Conservation (phyloP, 148 eudicot species). For the Chenopodium quinoa region DNA sequence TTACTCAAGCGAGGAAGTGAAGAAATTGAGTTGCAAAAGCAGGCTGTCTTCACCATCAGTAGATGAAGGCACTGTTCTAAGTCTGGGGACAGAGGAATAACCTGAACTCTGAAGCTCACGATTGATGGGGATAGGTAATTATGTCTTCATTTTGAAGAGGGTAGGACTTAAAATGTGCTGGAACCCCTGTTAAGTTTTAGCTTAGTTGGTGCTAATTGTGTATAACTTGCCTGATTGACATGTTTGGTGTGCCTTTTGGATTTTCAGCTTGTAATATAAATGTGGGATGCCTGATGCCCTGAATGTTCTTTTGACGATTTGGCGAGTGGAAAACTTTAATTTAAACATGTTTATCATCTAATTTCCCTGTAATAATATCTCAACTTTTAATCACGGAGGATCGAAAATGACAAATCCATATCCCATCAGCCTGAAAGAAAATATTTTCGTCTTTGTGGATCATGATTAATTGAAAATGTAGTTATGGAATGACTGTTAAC, state of each 20-base stretch:
- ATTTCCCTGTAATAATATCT: neutral
- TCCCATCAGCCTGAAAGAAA: neutral
- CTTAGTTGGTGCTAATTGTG: conserved; percentile 28
- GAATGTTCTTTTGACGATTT: conserved; percentile 10
- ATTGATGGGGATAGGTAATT: conserved; percentile 17
- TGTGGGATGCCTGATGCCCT: neutral
- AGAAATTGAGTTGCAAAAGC: conserved; percentile 54
- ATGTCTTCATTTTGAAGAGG: conserved; percentile 18
- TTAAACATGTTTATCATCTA: neutral
- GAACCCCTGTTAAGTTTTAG: conserved; percentile 12
- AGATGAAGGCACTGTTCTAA: conserved; percentile 42
- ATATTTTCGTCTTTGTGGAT: neutral
- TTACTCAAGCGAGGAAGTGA: conserved; percentile 65
- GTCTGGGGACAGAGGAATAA: conserved; percentile 45
- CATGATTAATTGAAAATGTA: neutral
- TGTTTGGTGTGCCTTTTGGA: conserved; percentile 23
- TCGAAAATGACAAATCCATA: neutral
- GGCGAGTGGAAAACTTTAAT: conserved; percentile 8
- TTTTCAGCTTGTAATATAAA: conserved; percentile 30
- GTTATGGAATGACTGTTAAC: neutral
- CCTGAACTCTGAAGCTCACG: conserved; percentile 38
- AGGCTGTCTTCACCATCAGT: conserved; percentile 40
- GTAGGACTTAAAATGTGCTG: conserved; percentile 2
- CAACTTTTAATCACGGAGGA: neutral
- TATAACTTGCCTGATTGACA: conserved; percentile 23